These are phyloP conservation scores for Clitoria ternatea DNA, from an alignment of 306 rosid genomes.

Conservation along the genomic window DNA sequence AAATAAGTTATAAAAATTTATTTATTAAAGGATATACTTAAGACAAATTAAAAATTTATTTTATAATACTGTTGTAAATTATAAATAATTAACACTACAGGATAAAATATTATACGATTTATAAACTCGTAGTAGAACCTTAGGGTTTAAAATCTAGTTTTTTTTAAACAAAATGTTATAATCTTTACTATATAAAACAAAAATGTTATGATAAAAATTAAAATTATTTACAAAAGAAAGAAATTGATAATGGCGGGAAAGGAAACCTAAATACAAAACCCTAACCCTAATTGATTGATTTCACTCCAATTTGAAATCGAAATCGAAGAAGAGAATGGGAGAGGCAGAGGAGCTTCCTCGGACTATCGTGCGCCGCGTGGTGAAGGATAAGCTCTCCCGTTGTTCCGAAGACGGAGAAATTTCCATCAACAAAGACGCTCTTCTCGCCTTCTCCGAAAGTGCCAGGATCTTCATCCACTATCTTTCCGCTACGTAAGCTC, in stretches of 20 bases:
- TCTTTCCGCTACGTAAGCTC: constrained; percentile 75
- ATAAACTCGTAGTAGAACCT: too few relatives aligned
- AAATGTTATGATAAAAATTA: too few relatives aligned
- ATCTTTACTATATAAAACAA: too few relatives aligned
- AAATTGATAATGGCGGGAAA: constrained; percentile 25
- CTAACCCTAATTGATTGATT: constrained; percentile 8
- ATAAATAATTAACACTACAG: too few relatives aligned
- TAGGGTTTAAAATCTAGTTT: too few relatives aligned
- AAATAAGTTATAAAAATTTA: too few relatives aligned
- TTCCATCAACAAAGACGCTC: constrained; percentile 61
- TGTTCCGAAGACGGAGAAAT: constrained; percentile 70
- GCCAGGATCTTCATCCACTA: constrained; percentile 92
- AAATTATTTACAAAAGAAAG: too few relatives aligned
- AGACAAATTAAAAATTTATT: too few relatives aligned
- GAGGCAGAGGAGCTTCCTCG: constrained; percentile 72
- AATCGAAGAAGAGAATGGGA: constrained; percentile 17
- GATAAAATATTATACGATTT: too few relatives aligned
- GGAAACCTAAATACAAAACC: neutral
- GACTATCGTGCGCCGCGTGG: constrained; percentile 86
- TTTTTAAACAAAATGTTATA: too few relatives aligned
- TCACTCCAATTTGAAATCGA: neutral
- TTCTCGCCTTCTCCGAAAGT: constrained; percentile 82
- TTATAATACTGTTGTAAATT: too few relatives aligned
- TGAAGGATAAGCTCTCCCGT: constrained; percentile 75
- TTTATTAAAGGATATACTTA: too few relatives aligned